phyloP scores from a whole-genome alignment of 495 filamentous ascomycete species.

The Sphaerosporella brunnea region DNA sequence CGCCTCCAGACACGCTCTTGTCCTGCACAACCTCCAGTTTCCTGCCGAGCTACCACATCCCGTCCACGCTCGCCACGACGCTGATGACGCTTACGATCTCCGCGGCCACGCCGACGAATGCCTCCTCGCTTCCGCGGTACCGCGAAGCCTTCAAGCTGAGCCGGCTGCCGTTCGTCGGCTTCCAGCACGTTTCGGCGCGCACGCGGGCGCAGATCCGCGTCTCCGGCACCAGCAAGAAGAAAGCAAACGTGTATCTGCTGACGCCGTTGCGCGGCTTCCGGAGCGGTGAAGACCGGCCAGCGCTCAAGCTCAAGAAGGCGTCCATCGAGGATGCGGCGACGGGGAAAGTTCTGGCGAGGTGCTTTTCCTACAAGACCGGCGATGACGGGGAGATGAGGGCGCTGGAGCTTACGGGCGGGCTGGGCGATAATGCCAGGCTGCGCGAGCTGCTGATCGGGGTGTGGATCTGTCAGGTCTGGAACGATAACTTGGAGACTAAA shows the following conservation, averaged over 20 bases:
- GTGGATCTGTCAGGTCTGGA: not conserved
- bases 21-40: not conserved
- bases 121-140: not conserved
- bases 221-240: not conserved
- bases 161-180: conserved; percentile 1
- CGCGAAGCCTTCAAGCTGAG: not conserved
- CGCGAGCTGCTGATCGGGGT: not conserved
- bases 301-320: not conserved
- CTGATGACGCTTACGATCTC: not conserved
- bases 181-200: not conserved
- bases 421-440: not conserved
- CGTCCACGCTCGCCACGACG: not conserved
- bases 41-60: not conserved
- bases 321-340: not conserved
- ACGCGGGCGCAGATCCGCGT: not conserved
- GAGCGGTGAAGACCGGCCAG: not conserved
- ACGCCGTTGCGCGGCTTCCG: not conserved
- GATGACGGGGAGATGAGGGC: not conserved
- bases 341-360: not conserved
- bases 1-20: not conserved
- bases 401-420: not conserved
- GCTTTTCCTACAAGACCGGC: not conserved
- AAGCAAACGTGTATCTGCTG: not conserved
- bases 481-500: conserved; percentile 25
- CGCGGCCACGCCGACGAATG: not conserved